phyloP scores from a whole-genome alignment of 1,284 basidiomycete genomes.

The Porodaedalea pini region DNA sequence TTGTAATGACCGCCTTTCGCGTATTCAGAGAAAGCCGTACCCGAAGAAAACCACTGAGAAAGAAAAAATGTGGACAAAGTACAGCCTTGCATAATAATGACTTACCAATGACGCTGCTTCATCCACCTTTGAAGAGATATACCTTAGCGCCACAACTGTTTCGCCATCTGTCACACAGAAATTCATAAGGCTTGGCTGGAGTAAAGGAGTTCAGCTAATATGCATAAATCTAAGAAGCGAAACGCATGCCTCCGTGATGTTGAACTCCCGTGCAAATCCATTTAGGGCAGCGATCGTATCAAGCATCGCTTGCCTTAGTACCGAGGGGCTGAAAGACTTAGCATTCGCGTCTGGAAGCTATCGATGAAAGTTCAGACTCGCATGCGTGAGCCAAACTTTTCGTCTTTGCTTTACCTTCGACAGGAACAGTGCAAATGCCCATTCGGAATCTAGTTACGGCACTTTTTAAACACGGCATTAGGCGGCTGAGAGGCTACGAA shows the following conservation, averaged over 20 bases:
- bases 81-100: conserved; percentile 19
- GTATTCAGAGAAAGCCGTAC: conserved; percentile 91
- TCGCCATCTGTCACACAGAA: conserved; percentile 95
- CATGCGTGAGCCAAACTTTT: background rate
- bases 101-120: conserved; percentile 87
- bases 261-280: conserved; percentile 66
- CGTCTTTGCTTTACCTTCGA: conserved; percentile 57
- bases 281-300: conserved; percentile 83
- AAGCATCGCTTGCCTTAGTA: conserved; percentile 78
- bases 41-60: conserved; percentile 89
- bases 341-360: conserved; percentile 82
- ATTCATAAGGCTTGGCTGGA: conserved; percentile 87
- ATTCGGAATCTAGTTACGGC: conserved; percentile 74
- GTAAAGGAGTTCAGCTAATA: conserved; percentile 16
- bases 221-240: background rate
- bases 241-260: conserved; percentile 59
- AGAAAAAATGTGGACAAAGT: background rate
- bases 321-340: conserved; percentile 57
- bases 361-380: conserved; percentile 10
- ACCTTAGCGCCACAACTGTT: conserved; percentile 90
- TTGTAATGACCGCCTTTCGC: conserved; percentile 84
- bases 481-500: conserved; percentile 29
- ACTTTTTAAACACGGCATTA: background rate
- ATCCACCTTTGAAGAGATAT: conserved; percentile 87
- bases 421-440: conserved; percentile 89